phyloP scores from a whole-genome alignment of 148 eudicot genomes.

The Rhododendron griersonianum region DNA sequence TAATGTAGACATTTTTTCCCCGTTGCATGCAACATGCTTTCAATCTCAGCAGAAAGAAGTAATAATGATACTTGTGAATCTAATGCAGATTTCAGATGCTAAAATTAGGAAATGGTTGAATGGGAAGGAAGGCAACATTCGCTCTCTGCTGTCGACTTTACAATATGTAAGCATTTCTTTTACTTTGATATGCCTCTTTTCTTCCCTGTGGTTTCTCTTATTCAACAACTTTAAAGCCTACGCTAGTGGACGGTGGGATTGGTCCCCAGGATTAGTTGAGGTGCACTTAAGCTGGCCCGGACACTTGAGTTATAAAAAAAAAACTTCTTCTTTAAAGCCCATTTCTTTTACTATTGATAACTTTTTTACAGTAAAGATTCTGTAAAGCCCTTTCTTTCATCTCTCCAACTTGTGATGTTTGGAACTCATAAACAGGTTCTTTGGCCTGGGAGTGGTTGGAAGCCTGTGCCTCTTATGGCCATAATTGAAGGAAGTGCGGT shows the following conservation, averaged over 20 bases:
- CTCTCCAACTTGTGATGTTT: not conserved
- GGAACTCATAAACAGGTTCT: constrained; percentile 44
- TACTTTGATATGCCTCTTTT: not conserved
- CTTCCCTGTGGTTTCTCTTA: not conserved
- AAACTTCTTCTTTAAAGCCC: not conserved
- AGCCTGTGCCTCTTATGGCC: constrained; percentile 75
- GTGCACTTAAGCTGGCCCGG: not conserved
- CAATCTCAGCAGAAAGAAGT: not conserved
- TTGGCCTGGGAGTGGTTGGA: constrained; percentile 97
- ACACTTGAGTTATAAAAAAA: not conserved
- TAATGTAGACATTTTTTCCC: constrained; percentile 17
- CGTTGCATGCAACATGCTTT: not conserved
- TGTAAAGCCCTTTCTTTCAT: constrained; percentile 7
- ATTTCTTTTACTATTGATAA: not conserved
- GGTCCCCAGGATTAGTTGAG: not conserved
- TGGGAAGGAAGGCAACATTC: constrained; percentile 91
- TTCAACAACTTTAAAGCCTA: not conserved
- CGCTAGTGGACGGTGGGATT: not conserved
- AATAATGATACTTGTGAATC: not conserved
- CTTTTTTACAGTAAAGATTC: not conserved
- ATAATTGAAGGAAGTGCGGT: constrained; percentile 84
- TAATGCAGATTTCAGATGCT: constrained; percentile 47
- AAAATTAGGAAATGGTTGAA: constrained; percentile 68
- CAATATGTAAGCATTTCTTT: constrained; percentile 59
- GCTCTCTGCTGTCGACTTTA: constrained; percentile 80